Evolutionary conservation across 257 asterid genomes (phyloP).

Genomic region (Catharanthus roseus): DNA sequence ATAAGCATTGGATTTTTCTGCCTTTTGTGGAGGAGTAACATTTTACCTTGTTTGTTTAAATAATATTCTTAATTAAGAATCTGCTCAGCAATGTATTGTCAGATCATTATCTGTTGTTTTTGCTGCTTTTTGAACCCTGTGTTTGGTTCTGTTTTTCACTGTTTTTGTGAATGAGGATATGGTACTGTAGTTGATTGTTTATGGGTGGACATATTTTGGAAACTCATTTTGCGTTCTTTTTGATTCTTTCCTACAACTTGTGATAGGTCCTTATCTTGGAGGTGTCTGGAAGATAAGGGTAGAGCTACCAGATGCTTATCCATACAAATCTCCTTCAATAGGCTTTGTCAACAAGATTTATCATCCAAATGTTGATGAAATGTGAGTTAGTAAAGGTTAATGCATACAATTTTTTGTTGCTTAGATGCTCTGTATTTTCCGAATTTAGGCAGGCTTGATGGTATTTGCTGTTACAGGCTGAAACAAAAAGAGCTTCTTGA

Average conservation of each 20-base stretch:
- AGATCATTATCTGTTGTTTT: not conserved
- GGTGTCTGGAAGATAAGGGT: constrained; percentile 87
- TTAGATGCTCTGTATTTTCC: not conserved
- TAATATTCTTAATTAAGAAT: constrained; percentile 9
- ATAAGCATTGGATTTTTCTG: not conserved
- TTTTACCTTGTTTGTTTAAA: not conserved
- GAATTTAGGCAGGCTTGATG: not conserved
- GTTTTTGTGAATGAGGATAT: constrained; percentile 16
- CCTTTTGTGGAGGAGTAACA: not conserved
- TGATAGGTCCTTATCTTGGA: constrained; percentile 80
- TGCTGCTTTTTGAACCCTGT: not conserved
- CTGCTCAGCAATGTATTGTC: constrained; percentile 15
- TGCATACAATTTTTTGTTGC: not conserved
- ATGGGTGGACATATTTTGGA: not conserved
- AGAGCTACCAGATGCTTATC: constrained; percentile 87
- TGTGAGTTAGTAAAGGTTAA: constrained; percentile 45
- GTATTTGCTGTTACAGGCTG: not conserved
- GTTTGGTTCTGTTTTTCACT: constrained; percentile 19
- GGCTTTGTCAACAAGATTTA: constrained; percentile 82
- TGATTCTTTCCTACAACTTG: constrained; percentile 6
- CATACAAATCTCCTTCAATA: constrained; percentile 85
- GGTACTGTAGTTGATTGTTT: constrained; percentile 15
- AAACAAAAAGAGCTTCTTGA: not conserved
- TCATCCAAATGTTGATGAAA: constrained; percentile 92
- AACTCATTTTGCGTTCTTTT: not conserved